Percentiles rank a stretch among this genome's conserved stretches.
Evolutionary conservation across 2,329 filamentous ascomycete species (phyloP).

Genomic region (Microsporum audouinii): DNA sequence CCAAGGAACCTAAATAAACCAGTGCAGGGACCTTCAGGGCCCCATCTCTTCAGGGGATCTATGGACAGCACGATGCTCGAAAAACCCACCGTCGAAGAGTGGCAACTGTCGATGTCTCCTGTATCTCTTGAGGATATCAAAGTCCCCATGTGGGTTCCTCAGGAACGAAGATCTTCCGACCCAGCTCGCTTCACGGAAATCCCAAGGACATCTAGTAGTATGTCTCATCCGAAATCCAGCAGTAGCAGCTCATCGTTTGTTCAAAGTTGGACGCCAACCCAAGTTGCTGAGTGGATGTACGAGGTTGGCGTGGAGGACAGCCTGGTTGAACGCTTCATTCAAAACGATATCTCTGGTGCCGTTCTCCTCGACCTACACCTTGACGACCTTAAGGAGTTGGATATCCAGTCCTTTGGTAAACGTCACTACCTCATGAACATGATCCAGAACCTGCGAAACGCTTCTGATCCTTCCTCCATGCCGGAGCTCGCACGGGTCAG

Average conservation of each 20-base stretch:
- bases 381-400: slow-evolving; percentile 59
- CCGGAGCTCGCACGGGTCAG: slow-evolving; percentile 13
- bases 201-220: slow-evolving; percentile 7
- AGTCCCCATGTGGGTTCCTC: slow-evolving; percentile 5
- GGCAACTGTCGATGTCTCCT: slow-evolving; percentile 12
- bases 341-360: slow-evolving; percentile 82
- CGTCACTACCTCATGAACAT: slow-evolving; percentile 49
- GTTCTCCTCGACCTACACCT: slow-evolving; percentile 86
- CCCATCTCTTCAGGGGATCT: slow-evolving; percentile 73
- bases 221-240: slow-evolving; percentile 18
- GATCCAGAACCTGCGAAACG: slow-evolving; percentile 38
- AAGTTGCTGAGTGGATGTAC: slow-evolving; percentile 61
- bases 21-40: slow-evolving; percentile 70
- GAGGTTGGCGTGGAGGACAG: slow-evolving; percentile 65
- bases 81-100: slow-evolving; percentile 11
- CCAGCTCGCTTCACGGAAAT: slow-evolving; percentile 21
- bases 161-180: slow-evolving; percentile 46
- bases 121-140: slow-evolving; percentile 12
- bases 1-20: slow-evolving; percentile 43
- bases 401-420: slow-evolving; percentile 53
- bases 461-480: slow-evolving; percentile 24
- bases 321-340: slow-evolving; percentile 71
- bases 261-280: slow-evolving; percentile 23
- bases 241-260: slow-evolving; percentile 21
- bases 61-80: slow-evolving; percentile 15